Conservation (phyloP, 192 early-diverging fungal genomes). For the Gamsiella multidivaricata region DNA sequence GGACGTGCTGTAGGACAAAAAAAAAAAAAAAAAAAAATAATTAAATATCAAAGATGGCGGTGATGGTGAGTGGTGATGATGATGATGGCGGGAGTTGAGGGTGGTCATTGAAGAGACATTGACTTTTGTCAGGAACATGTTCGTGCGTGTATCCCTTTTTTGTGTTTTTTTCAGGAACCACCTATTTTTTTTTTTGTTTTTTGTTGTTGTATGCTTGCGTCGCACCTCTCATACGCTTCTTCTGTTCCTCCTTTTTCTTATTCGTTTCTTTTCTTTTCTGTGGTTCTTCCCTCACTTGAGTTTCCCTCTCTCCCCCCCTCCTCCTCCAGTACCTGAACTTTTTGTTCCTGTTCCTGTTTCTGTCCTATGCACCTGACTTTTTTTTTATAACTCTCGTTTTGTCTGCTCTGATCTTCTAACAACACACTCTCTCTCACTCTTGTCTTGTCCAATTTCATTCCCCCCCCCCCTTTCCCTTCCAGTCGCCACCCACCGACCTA, state of each 20-base stretch:
- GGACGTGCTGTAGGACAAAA: too few species aligned
- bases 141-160: not conserved
- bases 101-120: not conserved
- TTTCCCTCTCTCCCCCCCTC: not conserved
- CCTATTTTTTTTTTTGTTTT: constrained; percentile 7
- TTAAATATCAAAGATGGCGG: not conserved
- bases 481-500: not conserved
- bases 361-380: not conserved
- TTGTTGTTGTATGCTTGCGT: not conserved
- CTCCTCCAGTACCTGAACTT: not conserved
- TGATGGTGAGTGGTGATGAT: not conserved
- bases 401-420: too few species aligned
- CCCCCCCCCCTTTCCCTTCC: not conserved
- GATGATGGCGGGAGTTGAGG: not conserved
- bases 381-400: not conserved
- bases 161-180: constrained; percentile 9
- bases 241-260: not conserved
- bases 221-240: not conserved
- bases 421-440: not conserved
- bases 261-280: not conserved
- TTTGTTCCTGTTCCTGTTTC: not conserved
- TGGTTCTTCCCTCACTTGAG: not conserved
- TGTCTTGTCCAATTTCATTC: not conserved
- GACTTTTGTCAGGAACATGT: not conserved
- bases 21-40: too few species aligned